Conservation (phyloP, 352 stramenopile genomes). For the Blastocystis hominis region DNA sequence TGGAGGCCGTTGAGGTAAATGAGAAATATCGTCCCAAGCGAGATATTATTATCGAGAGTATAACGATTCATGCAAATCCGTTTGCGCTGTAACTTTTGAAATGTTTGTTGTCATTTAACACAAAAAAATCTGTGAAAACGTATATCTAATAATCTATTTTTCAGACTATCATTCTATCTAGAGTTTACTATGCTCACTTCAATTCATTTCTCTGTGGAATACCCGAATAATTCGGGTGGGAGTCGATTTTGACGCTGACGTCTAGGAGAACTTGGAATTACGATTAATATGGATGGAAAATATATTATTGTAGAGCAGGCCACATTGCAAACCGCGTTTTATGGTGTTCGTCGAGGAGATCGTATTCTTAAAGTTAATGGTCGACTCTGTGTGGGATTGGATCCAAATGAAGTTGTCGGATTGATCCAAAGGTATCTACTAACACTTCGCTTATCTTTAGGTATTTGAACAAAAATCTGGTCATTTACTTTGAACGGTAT, state of each 20-base stretch:
- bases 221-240: neutral
- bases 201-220: neutral
- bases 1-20: slow-evolving; percentile 83
- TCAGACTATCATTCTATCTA: too few species aligned
- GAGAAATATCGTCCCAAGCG: slow-evolving; percentile 76
- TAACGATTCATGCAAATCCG: slow-evolving; percentile 82
- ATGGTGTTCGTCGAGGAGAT: neutral
- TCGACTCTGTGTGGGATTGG: neutral
- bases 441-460: neutral
- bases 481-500: neutral
- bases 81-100: slow-evolving; percentile 69
- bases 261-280: neutral
- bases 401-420: neutral
- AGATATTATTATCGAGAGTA: slow-evolving; percentile 74
- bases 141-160: too few species aligned
- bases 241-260: neutral
- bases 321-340: neutral
- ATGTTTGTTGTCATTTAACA: too few species aligned
- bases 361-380: neutral
- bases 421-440: neutral
- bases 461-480: neutral
- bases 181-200: too few species aligned
- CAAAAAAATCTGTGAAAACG: too few species aligned
- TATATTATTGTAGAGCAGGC: neutral
- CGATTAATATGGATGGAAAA: neutral